A percentile compares a stretch with the other conserved stretches of the same genome.
Evolutionary conservation across 2,329 filamentous ascomycete species (phyloP).

Genomic region (Venturia carpophila): DNA sequence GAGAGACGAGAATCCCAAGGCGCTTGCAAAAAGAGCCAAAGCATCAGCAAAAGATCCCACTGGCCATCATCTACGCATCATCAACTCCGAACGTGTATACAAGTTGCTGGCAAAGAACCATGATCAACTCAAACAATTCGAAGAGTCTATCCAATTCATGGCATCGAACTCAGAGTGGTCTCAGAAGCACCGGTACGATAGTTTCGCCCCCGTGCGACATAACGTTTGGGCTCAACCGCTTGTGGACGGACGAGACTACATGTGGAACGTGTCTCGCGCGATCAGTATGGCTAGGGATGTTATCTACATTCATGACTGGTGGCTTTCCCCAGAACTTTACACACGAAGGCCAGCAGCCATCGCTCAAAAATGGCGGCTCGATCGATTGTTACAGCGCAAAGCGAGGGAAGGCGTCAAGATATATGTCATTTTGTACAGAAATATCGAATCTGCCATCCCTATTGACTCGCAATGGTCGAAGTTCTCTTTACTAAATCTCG

Average conservation of each 20-base stretch:
- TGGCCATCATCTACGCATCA: slow-evolving; percentile 80
- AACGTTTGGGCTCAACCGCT: slow-evolving; percentile 92
- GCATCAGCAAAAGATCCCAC: slow-evolving; percentile 53
- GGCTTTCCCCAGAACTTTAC: slow-evolving; percentile 93
- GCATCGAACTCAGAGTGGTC: slow-evolving; percentile 74
- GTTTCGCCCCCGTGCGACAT: slow-evolving; percentile 82
- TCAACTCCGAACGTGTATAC: slow-evolving; percentile 85
- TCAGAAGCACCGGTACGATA: slow-evolving; percentile 76
- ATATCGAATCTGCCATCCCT: slow-evolving; percentile 92
- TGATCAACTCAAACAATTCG: slow-evolving; percentile 80
- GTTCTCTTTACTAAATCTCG: slow-evolving; percentile 86
- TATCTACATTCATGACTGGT: slow-evolving; percentile 99
- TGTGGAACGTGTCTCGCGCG: slow-evolving; percentile 97
- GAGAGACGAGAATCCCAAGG: slow-evolving; percentile 47
- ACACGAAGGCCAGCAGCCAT: slow-evolving; percentile 89
- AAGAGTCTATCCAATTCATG: slow-evolving; percentile 88
- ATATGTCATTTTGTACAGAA: slow-evolving; percentile 95
- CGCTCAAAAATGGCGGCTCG: slow-evolving; percentile 95
- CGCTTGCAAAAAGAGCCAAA: slow-evolving; percentile 58
- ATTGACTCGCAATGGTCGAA: slow-evolving; percentile 99
- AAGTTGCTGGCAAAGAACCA: slow-evolving; percentile 89
- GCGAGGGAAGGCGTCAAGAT: slow-evolving; percentile 93
- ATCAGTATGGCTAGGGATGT: slow-evolving; percentile 97
- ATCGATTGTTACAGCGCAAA: slow-evolving; percentile 86
- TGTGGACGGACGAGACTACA: slow-evolving; percentile 93